Evolutionary conservation across 164 flowering plant genomes (phyloP), one percentile per base, ranked within the genome.

Genomic region (Liquidambar formosana): DNA sequence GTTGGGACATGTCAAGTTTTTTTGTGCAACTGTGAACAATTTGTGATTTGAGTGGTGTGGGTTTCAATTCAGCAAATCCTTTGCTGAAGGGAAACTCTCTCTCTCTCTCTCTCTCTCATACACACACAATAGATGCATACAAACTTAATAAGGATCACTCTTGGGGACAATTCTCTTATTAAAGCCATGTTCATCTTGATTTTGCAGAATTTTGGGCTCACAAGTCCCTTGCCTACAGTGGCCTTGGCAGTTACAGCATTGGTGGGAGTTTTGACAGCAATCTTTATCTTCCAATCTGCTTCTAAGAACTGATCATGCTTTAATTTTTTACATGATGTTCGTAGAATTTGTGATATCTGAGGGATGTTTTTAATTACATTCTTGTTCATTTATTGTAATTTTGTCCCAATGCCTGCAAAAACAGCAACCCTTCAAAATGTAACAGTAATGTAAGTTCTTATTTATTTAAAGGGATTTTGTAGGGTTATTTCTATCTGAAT

Each of bases 241-340:
- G 97, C 97, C 6, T 78, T 91, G 85, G 99, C 81, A 15, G 85
- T 94, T 18, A 92, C 97, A 23, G 94, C 81, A 66, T 45, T 94
- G 77, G 93, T 89, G 33, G 99, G 97, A 21, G 89, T 87, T 65
- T 69, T 94, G 65, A 85, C 95, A 19, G 99, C 97, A 47, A 61
- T 94, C n/a, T 92, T 94, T 53, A 92, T 94, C 73, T 92, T 89
- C 84, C 97, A 91, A 45, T 92, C 97, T 57, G 90, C 92, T 43
- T 83, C 96, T 25, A 78, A 84, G 62, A 81, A 78, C 64, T 91
- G 82, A 89, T 72, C 44, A 11, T 56, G 11, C 15, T 57, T 22
- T 27, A 33, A 28, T 10, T 27, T 26, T 6, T 59, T 16, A 59
- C 62, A 33, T 19, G 62, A 59, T 59, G 44, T 18, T 16, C 2